Conservation (phyloP, 2,329 filamentous ascomycete genomes). For the Rhytidhysteron rufulum region DNA sequence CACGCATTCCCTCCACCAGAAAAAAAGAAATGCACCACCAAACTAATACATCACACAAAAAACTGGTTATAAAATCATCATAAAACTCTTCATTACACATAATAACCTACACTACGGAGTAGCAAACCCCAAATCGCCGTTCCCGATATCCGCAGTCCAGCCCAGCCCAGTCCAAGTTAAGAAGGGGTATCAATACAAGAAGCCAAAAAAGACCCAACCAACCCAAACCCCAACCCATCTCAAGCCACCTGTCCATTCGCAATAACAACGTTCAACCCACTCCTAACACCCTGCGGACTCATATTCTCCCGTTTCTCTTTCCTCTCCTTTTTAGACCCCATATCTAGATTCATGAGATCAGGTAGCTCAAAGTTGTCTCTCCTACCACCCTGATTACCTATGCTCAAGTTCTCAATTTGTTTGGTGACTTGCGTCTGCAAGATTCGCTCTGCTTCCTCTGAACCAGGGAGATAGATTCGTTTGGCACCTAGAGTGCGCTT, state of each 20-base stretch:
- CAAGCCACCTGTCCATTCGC: not conserved
- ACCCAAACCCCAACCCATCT: not conserved
- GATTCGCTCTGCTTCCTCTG: conserved; percentile 13
- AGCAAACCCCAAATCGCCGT: too few relatives aligned
- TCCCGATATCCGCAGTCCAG: too few relatives aligned
- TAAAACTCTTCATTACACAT: too few relatives aligned
- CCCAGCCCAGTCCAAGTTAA: too few relatives aligned
- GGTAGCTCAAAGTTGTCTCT: conserved; percentile 1
- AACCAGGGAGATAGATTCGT: conserved; percentile 68
- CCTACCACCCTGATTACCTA: not conserved
- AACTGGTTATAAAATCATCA: too few relatives aligned
- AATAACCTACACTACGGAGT: too few relatives aligned
- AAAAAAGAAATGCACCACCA: too few relatives aligned
- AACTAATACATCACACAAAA: too few relatives aligned
- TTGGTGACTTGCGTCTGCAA: not conserved
- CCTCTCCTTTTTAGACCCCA: not conserved
- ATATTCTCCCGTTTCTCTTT: conserved; percentile 1
- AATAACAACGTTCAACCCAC: not conserved
- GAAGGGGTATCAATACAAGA: too few relatives aligned
- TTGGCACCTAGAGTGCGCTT: conserved; percentile 68
- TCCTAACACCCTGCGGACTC: not conserved
- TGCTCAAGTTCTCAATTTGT: not conserved
- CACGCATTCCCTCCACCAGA: too few relatives aligned
- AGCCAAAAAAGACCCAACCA: too few relatives aligned
- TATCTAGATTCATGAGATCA: conserved; percentile 1